A percentile compares a stretch with the other conserved stretches of the same genome.
Evolutionary conservation across 225 moss, liverwort and hornwort genomes (phyloP).

Genomic region (Ulota crispa): DNA sequence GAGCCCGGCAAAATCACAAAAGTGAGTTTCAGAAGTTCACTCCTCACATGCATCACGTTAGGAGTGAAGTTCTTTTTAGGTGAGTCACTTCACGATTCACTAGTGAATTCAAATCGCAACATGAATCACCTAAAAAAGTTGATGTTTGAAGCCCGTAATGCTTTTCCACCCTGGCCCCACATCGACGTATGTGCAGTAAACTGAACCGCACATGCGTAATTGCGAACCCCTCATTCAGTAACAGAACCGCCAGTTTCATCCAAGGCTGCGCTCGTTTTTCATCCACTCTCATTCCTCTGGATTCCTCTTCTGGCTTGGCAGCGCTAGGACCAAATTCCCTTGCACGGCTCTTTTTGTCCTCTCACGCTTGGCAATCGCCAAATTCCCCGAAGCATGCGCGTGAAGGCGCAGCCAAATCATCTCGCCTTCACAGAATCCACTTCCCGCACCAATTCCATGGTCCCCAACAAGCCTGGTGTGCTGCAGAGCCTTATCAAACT

Average conservation of each 20-base stretch:
- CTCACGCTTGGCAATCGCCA: not conserved
- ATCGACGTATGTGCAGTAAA: too few species aligned
- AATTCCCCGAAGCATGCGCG: not conserved
- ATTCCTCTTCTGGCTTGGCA: not conserved
- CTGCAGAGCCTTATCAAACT: not conserved
- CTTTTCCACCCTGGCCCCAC: too few species aligned
- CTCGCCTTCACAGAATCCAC: not conserved
- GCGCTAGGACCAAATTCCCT: not conserved
- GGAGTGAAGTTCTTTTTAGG: too few species aligned
- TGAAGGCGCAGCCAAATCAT: not conserved
- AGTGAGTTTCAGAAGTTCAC: too few species aligned
- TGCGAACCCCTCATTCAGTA: not conserved
- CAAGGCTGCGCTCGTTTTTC: not conserved
- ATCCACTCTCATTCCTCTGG: not conserved
- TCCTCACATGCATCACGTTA: too few species aligned
- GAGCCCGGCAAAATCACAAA: too few species aligned
- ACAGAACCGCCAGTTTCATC: not conserved
- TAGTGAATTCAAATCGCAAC: too few species aligned
- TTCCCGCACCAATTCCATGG: not conserved
- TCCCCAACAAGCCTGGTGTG: rapidly evolving
- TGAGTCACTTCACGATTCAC: too few species aligned
- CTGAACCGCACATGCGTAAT: not conserved
- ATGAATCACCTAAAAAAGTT: too few species aligned
- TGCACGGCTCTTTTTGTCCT: not conserved
- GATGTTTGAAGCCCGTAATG: too few species aligned